Conservation (phyloP, 2,329 filamentous ascomycete genomes). For the Phaeosphaeria sp. region DNA sequence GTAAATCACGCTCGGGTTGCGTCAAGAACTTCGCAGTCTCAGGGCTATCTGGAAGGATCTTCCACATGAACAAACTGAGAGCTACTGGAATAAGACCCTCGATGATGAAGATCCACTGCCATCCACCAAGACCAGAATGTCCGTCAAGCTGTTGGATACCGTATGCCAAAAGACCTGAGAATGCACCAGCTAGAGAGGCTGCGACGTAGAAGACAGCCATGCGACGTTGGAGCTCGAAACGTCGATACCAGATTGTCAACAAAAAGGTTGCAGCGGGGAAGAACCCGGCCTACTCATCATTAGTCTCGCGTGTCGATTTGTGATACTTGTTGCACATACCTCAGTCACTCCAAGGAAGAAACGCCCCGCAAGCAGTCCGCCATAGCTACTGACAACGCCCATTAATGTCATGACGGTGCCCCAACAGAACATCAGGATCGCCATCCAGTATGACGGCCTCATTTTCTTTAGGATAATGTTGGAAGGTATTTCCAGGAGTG, state of each 20-base stretch:
- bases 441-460: conserved; percentile 74
- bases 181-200: conserved; percentile 39
- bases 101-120: conserved; percentile 42
- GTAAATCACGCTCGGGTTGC: conserved; percentile 40
- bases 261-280: conserved; percentile 66
- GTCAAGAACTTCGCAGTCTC: conserved; percentile 49
- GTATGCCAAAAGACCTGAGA: conserved; percentile 43
- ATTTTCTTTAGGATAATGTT: conserved; percentile 78
- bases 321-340: conserved; percentile 21
- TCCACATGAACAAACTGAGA: conserved; percentile 57
- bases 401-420: conserved; percentile 54
- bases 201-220: conserved; percentile 44
- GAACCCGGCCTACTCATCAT: conserved; percentile 56
- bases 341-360: conserved; percentile 41
- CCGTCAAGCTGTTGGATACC: conserved; percentile 40
- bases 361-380: conserved; percentile 21
- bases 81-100: conserved; percentile 39
- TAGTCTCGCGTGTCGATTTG: background rate
- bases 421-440: conserved; percentile 70
- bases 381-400: conserved; percentile 22
- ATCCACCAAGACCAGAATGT: conserved; percentile 26
- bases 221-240: conserved; percentile 40
- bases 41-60: conserved; percentile 59
- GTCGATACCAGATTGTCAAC: conserved; percentile 41
- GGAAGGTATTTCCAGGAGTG: conserved; percentile 74